Evolutionary conservation across 805 yeast genomes (phyloP).

Genomic region (Teunomyces stri): DNA sequence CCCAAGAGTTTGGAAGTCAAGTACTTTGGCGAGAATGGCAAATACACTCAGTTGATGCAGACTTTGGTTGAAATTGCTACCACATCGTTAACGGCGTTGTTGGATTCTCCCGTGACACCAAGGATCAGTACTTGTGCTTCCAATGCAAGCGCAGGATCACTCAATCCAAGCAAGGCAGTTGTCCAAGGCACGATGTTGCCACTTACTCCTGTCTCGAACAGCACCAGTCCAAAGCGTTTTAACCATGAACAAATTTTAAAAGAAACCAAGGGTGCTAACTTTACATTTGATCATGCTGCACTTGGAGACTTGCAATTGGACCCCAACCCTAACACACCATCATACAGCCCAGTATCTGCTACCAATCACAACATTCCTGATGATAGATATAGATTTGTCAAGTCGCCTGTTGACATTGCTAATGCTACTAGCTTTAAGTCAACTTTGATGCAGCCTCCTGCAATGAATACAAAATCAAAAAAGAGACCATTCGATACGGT

Average conservation of each 20-base stretch:
- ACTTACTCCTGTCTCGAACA: constrained; percentile 22
- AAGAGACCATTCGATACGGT: constrained; percentile 14
- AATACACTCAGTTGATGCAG: constrained; percentile 36
- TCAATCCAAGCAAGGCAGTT: neutral
- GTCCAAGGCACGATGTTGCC: constrained; percentile 10
- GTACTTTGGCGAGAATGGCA: constrained; percentile 39
- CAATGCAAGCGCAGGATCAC: neutral
- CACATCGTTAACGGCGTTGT: constrained; percentile 18
- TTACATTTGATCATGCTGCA: neutral
- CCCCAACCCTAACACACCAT: constrained; percentile 9
- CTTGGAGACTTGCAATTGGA: neutral
- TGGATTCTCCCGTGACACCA: constrained; percentile 33
- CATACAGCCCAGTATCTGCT: constrained; percentile 9
- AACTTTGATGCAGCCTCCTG: constrained; percentile 12
- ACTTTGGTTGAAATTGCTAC: constrained; percentile 32
- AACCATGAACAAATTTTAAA: constrained; percentile 7
- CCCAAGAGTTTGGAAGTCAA: constrained; percentile 47
- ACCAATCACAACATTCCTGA: constrained; percentile 1
- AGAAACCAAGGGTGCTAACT: neutral
- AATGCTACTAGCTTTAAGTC: constrained; percentile 4
- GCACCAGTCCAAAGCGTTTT: constrained; percentile 23
- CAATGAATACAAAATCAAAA: constrained; percentile 8
- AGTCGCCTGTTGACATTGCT: constrained; percentile 4
- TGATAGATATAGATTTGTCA: constrained; percentile 3
- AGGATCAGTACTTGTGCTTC: constrained; percentile 11